phyloP scores from a whole-genome alignment of 768 basidiomycete species.

The Boletus sp. region DNA sequence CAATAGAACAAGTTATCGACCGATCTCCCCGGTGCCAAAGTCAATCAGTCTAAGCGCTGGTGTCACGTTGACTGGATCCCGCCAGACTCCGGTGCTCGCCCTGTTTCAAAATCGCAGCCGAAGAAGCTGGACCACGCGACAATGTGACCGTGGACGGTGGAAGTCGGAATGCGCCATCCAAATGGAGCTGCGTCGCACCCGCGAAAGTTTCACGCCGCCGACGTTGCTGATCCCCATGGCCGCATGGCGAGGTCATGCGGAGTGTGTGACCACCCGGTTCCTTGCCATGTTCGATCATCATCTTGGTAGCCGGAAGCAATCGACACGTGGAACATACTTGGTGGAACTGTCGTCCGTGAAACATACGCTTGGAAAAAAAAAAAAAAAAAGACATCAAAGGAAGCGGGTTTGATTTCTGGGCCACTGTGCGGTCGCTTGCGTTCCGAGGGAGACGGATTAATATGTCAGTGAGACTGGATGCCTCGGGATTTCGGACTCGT shows the following conservation, averaged over 20 bases:
- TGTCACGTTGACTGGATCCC: conserved; percentile 15
- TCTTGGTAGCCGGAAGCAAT: neutral
- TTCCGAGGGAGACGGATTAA: neutral
- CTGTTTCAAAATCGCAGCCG: conserved; percentile 22
- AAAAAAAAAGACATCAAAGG: neutral
- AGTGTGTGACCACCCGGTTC: neutral
- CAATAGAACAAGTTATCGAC: conserved; percentile 1
- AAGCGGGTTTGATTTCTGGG: neutral
- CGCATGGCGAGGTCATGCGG: neutral
- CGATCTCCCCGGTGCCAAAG: conserved; percentile 19
- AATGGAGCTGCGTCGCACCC: conserved; percentile 14
- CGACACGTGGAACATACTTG: conserved; percentile 17
- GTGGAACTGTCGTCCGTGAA: conserved; percentile 6
- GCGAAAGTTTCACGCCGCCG: conserved; percentile 21
- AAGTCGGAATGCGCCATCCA: conserved; percentile 3
- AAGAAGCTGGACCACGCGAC: conserved; percentile 18
- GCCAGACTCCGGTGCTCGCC: conserved; percentile 8
- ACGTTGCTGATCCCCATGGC: neutral
- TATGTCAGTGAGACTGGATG: neutral
- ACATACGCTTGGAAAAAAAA: conserved; percentile 2
- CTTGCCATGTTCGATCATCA: neutral
- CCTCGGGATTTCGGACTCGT: neutral
- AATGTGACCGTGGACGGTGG: conserved; percentile 1
- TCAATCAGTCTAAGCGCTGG: conserved; percentile 23
- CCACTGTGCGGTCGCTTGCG: neutral